phyloP scores from a whole-genome alignment of 2,329 filamentous ascomycete species.

The Moelleriella libera region DNA sequence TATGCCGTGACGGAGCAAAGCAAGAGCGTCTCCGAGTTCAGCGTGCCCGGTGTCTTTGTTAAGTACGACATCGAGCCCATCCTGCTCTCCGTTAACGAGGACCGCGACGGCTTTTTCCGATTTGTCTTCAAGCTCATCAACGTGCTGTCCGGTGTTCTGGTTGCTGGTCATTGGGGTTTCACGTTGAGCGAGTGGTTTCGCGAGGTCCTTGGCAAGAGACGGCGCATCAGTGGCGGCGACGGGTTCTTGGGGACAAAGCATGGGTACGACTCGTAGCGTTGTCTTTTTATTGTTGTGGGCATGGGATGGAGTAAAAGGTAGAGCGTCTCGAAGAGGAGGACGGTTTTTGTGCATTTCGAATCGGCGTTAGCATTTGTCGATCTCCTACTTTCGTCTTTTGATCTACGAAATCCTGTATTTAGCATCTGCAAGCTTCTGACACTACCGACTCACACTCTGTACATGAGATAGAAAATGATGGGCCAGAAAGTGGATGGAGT shows the following conservation, averaged over 20 bases:
- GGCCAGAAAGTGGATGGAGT: too few relatives aligned
- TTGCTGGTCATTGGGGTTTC: slow-evolving; percentile 88
- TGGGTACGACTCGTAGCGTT: slow-evolving; percentile 12
- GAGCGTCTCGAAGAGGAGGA: neutral
- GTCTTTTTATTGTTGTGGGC: neutral
- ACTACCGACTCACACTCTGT: too few relatives aligned
- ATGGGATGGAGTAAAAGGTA: neutral
- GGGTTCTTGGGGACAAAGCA: slow-evolving; percentile 36
- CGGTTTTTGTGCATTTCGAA: neutral
- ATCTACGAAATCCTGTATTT: too few relatives aligned
- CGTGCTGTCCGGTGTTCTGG: slow-evolving; percentile 77
- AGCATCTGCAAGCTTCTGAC: too few relatives aligned
- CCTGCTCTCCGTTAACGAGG: slow-evolving; percentile 71
- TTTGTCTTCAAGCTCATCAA: slow-evolving; percentile 79
- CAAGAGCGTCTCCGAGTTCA: slow-evolving; percentile 50
- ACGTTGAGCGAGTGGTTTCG: slow-evolving; percentile 65
- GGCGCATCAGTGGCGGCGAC: slow-evolving; percentile 28
- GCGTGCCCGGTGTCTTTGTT: slow-evolving; percentile 84
- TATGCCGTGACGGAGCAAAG: slow-evolving; percentile 92
- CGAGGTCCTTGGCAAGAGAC: slow-evolving; percentile 37
- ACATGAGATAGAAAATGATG: too few relatives aligned
- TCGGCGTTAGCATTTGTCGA: neutral
- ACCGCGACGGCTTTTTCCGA: slow-evolving; percentile 57
- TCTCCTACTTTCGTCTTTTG: neutral
- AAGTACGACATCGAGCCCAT: slow-evolving; percentile 99